Evolutionary conservation across 805 yeast genomes (phyloP), one percentile per base, ranked within the genome.

Genomic region (Spencermartinsiella europaea): DNA sequence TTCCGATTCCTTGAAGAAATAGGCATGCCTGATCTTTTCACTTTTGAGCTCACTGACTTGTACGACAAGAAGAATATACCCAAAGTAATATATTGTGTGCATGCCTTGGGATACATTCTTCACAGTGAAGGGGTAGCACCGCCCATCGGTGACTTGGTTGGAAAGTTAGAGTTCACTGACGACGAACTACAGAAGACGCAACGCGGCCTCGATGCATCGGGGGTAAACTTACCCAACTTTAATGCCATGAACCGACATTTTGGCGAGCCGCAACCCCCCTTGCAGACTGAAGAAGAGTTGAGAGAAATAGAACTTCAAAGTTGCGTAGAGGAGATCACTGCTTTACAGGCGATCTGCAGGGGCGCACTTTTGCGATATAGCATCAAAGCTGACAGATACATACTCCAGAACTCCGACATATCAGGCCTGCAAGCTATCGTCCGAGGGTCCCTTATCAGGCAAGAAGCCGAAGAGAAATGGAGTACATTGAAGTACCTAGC

Each of bases 1-100:
- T 83, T 91, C 62, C 53, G 57, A 16, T 76, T 91, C 46, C 70
- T 88, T 25, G 82, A 78, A 46, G 76, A 71, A 48, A 73, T 88
- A 50, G 81, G 78, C 21, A 80, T 93, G 54, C 99, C 98, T 0
- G 90, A 86, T 47, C 73, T 89, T 45, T 93, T 90, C 63, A 76
- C 85, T 41, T 93, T 93, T 62, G 99, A 91, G 62, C 75, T 90
- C 48, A 89, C 95, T 2, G 99, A 93, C 65, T 72, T 93, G 33
- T 93, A 89, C 66, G 97, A 93, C 60, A 83, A 83, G 60, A 90
- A 88, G 59, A 85, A 91, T 60, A 77, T 90, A 17, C 98, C 98
- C 14, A 90, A 87, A 60, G 98, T 93, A 21, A 84, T 93, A 61
- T 89, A 88, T 65, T 90, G 97, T 56, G 66, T 93, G 33, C 96